phyloP scores from a whole-genome alignment of 176 grass and related monocot genomes.

The Urochloa ruziziensis region DNA sequence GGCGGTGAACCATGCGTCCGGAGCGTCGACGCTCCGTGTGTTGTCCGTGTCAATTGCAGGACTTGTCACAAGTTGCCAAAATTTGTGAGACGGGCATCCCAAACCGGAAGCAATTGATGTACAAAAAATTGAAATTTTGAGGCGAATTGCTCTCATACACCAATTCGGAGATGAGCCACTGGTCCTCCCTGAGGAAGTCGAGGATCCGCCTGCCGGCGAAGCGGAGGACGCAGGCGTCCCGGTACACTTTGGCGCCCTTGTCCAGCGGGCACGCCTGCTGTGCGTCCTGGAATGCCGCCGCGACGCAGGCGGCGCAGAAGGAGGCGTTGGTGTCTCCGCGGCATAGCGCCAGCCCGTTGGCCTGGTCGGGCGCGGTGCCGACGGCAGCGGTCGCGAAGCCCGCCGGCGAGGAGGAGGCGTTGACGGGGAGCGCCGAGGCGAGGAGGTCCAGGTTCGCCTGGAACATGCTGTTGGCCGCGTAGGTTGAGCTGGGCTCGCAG shows the following conservation, averaged over 20 bases:
- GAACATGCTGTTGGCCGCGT: too few relatives aligned
- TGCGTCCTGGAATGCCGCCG: slow-evolving; percentile 13
- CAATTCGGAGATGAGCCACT: slow-evolving; percentile 15
- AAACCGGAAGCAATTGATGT: background rate
- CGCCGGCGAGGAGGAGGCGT: background rate
- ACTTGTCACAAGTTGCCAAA: background rate
- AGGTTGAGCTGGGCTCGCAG: too few relatives aligned
- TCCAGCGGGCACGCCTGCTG: slow-evolving; percentile 2
- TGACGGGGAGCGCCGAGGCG: slow-evolving; percentile 17
- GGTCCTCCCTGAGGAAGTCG: slow-evolving; percentile 4
- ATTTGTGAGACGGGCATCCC: background rate
- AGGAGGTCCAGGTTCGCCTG: too few relatives aligned
- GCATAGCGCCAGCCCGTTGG: slow-evolving; percentile 38
- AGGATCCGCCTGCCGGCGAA: slow-evolving; percentile 60
- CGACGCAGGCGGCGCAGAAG: slow-evolving; percentile 15
- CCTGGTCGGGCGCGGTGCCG: slow-evolving; percentile 24
- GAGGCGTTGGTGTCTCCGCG: slow-evolving; percentile 32
- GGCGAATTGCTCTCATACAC: background rate
- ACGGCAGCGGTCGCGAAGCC: background rate
- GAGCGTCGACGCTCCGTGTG: background rate
- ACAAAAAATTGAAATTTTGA: too few relatives aligned
- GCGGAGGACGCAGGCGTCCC: slow-evolving; percentile 53
- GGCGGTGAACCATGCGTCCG: slow-evolving; percentile 23
- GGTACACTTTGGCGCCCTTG: slow-evolving; percentile 29
- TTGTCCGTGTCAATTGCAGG: fast-evolving